Base-by-base conservation (phyloP, 108 stramenopile genomes). In the Stephanodiscus minutulus region DNA sequence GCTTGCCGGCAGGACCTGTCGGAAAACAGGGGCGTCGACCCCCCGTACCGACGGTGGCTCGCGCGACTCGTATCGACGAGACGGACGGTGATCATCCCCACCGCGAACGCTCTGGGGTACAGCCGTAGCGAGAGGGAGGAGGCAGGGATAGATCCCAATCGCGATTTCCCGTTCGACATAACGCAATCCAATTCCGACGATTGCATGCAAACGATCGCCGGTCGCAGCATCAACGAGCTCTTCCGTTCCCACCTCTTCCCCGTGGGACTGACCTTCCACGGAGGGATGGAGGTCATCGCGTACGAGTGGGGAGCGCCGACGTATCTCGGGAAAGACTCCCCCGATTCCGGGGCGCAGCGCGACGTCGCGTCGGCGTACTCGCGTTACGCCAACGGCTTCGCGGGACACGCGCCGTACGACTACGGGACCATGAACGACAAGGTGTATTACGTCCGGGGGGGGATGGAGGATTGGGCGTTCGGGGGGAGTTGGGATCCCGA, bases 401-500 rank as follows among this genome's bases (percentile, higher is more conserved):
- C 36, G 1, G 64, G 73, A 18, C 66, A 75, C 39, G 12, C 1
- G 0, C 57, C 70, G 0, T 90, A 93, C 59, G 86, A 84, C 12
- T 74, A 69, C 56, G 85, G 83, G n/a, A 79, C 88, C 7, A 91
- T 95, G 83, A 97, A 97, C 82, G 74, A 87, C 52, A 77, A 81
- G 33, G 97, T 99, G 9, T 99, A 99, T 66, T 93, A 94, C 21
- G 98, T 99, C 25, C 55, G 88, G 24, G 98, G 98, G 31, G 97
- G 97, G n/a, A 96, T 98, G 96, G 97, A 98, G 73, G 97, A 98
- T 81, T 90, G 97, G 97, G 91, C 86, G 8, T 97, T 96, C 82
- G 94, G 92, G 0, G 96, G 93, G 8, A 93, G 91, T 12, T 99
- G 96, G 96, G 96, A 94, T 80, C 74, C 84, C 0, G 85, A 86